Evolutionary conservation across 176 grass and related monocot genomes (phyloP).

Genomic region (Rhynchospora tenuis): DNA sequence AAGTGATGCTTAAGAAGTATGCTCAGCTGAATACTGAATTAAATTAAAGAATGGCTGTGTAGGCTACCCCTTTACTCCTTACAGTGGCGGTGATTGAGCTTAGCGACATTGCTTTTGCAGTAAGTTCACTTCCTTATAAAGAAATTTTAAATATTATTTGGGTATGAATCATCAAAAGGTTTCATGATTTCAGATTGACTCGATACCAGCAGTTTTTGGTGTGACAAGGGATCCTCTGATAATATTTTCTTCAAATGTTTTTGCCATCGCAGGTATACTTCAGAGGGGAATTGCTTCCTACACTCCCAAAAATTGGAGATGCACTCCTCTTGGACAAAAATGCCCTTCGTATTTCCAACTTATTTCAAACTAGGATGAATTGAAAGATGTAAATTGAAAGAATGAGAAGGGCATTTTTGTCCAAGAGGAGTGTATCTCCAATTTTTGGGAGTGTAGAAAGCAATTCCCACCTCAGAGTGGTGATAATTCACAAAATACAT

Average conservation of each 20-base stretch:
- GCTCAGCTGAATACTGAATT: conserved; percentile 8
- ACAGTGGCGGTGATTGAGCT: conserved; percentile 87
- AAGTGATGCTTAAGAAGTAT: not conserved
- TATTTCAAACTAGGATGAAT: too few relatives aligned
- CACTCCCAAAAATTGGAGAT: too few relatives aligned
- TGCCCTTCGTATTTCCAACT: too few relatives aligned
- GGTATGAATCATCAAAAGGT: conserved; percentile 27
- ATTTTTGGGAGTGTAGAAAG: too few relatives aligned
- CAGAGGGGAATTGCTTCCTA: too few relatives aligned
- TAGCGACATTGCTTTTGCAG: conserved; percentile 98
- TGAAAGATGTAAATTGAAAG: too few relatives aligned
- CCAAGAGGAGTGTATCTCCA: too few relatives aligned
- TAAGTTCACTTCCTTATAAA: conserved; percentile 43
- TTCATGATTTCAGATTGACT: conserved; percentile 61
- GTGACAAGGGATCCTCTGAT: conserved; percentile 95
- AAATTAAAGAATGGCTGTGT: conserved; percentile 28
- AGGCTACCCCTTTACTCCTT: conserved; percentile 93
- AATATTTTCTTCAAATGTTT: conserved; percentile 95
- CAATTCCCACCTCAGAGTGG: conserved; percentile 3
- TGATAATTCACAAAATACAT: conserved; percentile 22
- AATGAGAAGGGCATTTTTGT: too few relatives aligned
- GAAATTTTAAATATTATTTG: conserved; percentile 24
- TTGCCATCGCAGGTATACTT: conserved; percentile 95
- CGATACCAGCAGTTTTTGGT: conserved; percentile 97
- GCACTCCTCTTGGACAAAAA: too few relatives aligned